Conservation (phyloP, 2,329 filamentous ascomycete species). For the Pyrenophora teres region DNA sequence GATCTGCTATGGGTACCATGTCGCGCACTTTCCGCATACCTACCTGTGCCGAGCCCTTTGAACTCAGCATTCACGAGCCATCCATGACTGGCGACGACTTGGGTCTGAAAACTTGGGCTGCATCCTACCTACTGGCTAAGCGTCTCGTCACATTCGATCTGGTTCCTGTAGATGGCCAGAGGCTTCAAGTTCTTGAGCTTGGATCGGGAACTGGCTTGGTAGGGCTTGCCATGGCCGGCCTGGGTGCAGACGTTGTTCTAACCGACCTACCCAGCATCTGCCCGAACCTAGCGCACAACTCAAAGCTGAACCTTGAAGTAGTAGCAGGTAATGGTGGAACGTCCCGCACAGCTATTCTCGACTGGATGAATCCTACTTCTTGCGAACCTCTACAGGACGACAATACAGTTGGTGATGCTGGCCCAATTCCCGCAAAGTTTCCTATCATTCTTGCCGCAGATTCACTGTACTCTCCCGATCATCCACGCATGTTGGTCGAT, state of each 20-base stretch:
- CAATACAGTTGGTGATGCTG: constrained; percentile 4
- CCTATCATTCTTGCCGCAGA: constrained; percentile 80
- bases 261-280: constrained; percentile 87
- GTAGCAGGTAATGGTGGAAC: constrained; percentile 62
- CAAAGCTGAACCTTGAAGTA: constrained; percentile 63
- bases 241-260: constrained; percentile 68
- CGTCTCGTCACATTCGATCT: constrained; percentile 58
- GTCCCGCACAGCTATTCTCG: constrained; percentile 68
- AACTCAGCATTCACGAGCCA: constrained; percentile 80
- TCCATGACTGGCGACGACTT: constrained; percentile 85
- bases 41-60: constrained; percentile 46
- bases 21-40: constrained; percentile 65
- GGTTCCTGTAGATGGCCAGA: background rate
- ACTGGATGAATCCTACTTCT: constrained; percentile 70
- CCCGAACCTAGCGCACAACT: constrained; percentile 77
- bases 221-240: constrained; percentile 80
- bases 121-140: constrained; percentile 81
- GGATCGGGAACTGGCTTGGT: constrained; percentile 92
- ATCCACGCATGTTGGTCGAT: constrained; percentile 73
- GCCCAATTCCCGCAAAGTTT: constrained; percentile 40
- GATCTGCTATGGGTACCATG: constrained; percentile 69
- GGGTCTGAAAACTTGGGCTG: constrained; percentile 94
- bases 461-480: constrained; percentile 81
- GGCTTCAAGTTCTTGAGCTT: constrained; percentile 67
- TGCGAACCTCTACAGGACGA: constrained; percentile 25